Conservation (phyloP, 768 basidiomycete species). For the Imleria badia region DNA sequence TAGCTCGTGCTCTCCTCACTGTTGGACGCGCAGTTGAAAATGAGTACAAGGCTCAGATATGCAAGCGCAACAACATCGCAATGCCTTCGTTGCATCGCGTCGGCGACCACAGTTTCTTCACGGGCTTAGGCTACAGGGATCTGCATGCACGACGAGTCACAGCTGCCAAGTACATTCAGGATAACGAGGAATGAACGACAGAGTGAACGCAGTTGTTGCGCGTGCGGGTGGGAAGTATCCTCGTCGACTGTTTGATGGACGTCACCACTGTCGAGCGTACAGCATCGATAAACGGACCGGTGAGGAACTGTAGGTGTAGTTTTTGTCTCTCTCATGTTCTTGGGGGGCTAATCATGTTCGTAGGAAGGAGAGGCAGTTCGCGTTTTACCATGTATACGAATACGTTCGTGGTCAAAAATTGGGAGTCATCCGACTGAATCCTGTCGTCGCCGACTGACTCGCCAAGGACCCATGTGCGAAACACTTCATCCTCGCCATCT, state of each 20-base stretch:
- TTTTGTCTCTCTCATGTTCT: neutral
- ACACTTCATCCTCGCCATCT: slow-evolving; percentile 90
- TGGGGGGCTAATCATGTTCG: slow-evolving; percentile 1
- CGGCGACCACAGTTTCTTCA: slow-evolving; percentile 48
- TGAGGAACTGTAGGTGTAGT: slow-evolving; percentile 52
- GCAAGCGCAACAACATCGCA: slow-evolving; percentile 59
- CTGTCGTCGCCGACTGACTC: slow-evolving; percentile 72
- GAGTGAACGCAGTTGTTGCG: slow-evolving; percentile 81
- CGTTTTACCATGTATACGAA: slow-evolving; percentile 90
- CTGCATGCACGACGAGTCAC: slow-evolving; percentile 64
- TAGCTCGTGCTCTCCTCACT: slow-evolving; percentile 72
- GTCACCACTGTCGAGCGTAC: slow-evolving; percentile 73
- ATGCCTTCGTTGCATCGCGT: slow-evolving; percentile 37
- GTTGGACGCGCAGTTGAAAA: slow-evolving; percentile 86
- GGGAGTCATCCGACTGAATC: slow-evolving; percentile 89
- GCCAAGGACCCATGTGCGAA: slow-evolving; percentile 69
- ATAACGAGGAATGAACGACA: slow-evolving; percentile 71
- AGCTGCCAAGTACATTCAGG: slow-evolving; percentile 61
- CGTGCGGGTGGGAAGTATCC: slow-evolving; percentile 75
- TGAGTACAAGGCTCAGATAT: slow-evolving; percentile 86
- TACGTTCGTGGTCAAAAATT: slow-evolving; percentile 91
- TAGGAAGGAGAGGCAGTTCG: slow-evolving; percentile 80
- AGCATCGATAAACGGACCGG: slow-evolving; percentile 57
- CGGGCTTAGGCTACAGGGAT: slow-evolving; percentile 56
- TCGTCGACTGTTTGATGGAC: slow-evolving; percentile 84